These are phyloP conservation scores for Erodium maritimum DNA, from an alignment of 345 rosid species.

Conservation along the genomic window DNA sequence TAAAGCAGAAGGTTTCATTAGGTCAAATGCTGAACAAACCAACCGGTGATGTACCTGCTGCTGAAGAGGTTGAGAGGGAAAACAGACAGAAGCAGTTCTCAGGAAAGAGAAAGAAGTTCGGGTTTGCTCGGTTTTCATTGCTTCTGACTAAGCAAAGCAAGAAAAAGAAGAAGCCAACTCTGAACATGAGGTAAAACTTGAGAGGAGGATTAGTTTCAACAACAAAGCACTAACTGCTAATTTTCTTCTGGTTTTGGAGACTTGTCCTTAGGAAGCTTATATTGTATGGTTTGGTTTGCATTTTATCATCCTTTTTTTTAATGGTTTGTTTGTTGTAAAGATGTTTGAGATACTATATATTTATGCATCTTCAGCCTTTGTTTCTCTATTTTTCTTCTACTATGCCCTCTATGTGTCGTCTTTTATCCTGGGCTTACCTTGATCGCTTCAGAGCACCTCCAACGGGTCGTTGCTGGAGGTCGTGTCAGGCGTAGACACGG, in stretches of 20 bases:
- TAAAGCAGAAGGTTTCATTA: conserved; percentile 49
- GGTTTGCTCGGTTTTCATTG: conserved; percentile 54
- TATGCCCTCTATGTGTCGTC: too few relatives aligned
- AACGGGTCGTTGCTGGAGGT: neutral
- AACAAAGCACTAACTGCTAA: conserved; percentile 9
- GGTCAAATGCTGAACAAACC: conserved; percentile 77
- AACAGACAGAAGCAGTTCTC: conserved; percentile 36
- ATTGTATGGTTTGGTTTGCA: conserved; percentile 1
- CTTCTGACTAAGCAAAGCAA: conserved; percentile 53
- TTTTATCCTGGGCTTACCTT: too few relatives aligned
- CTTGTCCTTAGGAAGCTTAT: too few relatives aligned
- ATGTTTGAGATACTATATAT: conserved; percentile 12
- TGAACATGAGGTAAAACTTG: conserved; percentile 32
- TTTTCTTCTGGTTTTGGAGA: neutral
- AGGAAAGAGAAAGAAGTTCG: conserved; percentile 73
- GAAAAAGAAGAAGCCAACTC: conserved; percentile 61
- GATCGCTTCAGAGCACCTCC: too few relatives aligned
- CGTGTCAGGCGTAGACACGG: too few relatives aligned
- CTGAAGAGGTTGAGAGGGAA: conserved; percentile 37
- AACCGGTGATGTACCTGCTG: conserved; percentile 14
- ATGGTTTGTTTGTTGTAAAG: conserved; percentile 17
- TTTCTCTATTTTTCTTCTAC: neutral
- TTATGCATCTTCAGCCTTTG: neutral
- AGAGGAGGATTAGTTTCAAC: neutral
- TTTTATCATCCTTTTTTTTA: neutral